Percentiles rank a stretch among this genome's conserved stretches.
These are phyloP conservation scores for Lithospermum erythrorhizon DNA, from an alignment of 257 asterid genomes.

Conservation along the genomic window DNA sequence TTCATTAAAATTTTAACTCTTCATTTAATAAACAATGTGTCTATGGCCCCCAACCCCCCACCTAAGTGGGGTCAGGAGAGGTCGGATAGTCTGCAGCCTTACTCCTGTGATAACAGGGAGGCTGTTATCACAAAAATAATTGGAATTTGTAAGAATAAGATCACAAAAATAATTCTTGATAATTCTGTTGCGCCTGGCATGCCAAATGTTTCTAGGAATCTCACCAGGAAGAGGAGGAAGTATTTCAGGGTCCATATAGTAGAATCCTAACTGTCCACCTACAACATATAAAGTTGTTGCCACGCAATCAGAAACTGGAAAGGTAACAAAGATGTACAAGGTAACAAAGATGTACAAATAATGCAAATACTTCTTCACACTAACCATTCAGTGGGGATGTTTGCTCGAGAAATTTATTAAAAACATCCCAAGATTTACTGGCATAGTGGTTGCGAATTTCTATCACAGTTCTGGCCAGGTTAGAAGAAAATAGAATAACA, in stretches of 20 bases:
- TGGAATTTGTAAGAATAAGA: no score
- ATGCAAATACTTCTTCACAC: slow-evolving; percentile 3
- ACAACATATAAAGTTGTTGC: slow-evolving; percentile 5
- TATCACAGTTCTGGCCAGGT: slow-evolving; percentile 7
- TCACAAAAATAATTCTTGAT: no score
- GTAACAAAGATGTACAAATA: neutral
- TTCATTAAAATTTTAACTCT: no score
- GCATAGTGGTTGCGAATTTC: slow-evolving; percentile 69
- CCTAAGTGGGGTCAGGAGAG: no score
- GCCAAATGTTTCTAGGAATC: slow-evolving; percentile 6
- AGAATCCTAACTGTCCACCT: slow-evolving; percentile 93
- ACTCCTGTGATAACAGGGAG: no score
- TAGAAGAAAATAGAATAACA: neutral
- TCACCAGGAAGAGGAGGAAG: slow-evolving; percentile 91
- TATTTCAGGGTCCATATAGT: slow-evolving; percentile 82
- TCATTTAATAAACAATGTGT: no score
- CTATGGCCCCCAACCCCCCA: no score
- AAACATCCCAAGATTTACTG: slow-evolving; percentile 78
- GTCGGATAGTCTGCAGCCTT: no score
- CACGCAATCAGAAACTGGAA: slow-evolving; percentile 7
- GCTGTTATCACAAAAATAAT: no score
- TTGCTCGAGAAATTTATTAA: slow-evolving; percentile 45
- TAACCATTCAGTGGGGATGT: slow-evolving; percentile 73
- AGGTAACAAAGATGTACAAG: neutral
- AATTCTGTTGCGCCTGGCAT: no score